Base-by-base conservation (phyloP, 2,329 filamentous ascomycete species). In the Pseudogymnoascus verrucosus region DNA sequence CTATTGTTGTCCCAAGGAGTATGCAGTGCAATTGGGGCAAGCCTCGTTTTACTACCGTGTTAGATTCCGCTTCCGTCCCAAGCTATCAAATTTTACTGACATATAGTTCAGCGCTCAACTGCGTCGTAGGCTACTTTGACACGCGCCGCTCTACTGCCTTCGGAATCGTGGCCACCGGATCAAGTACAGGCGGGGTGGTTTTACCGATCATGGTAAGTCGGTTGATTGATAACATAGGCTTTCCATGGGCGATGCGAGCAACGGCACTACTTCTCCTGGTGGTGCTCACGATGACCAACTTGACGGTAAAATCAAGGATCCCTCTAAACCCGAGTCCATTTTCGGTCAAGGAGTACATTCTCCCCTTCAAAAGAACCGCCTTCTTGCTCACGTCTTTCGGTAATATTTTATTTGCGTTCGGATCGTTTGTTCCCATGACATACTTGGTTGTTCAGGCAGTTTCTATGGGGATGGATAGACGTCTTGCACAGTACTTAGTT, bases 141-240 rank as follows among this genome's bases (percentile, higher is more conserved):
- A 63, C 60, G 26, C 73, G 75, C 44, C 75, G 79, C 31, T 75
- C 75, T 5, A 71, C 76, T 2, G 79, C 79, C 8, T 71, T 78
- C 63, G 79, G 80, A 2, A 71, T 79, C 44, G 75, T 78, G 68
- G 75, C 77, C 10, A 73, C 78, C 1, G 80, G 80, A 6, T 78
- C 76, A 31, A 78, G 76, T 11, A 66, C 80, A 3, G 80, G 80
- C 6, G 80, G 80, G 12, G 79, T 87, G n/a, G 78, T 86, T 37
- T 80, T 86, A 61, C 84, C 84, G 0, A 84, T 86, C 67, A 83
- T 87, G 78, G 77, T 85, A 16, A 73, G 78, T 1, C 77, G 77
- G 26, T 71, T 87, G 31, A 79, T 86, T 42, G 74, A 74, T 0
- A 28, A 76, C 37, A 74, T 84, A 60, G 80, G 82, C 40, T 82